Evolutionary conservation across 768 basidiomycete species (phyloP).

Genomic region (Lyophyllum shimeji): DNA sequence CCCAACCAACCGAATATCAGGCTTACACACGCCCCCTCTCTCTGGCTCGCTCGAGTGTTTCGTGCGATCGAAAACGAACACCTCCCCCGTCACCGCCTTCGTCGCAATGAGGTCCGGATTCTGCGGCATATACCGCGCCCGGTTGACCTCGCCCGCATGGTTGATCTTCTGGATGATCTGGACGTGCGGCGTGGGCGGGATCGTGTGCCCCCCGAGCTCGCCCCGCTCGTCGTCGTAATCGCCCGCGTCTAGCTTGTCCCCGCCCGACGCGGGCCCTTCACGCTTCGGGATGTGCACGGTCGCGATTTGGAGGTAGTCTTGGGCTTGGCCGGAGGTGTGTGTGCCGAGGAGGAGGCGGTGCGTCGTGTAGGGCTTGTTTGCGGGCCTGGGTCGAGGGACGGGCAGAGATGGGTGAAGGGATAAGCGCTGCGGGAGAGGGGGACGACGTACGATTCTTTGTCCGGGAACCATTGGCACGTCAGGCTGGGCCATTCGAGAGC

Average conservation of each 20-base stretch:
- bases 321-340: constrained; percentile 92
- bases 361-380: constrained; percentile 90
- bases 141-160: constrained; percentile 93
- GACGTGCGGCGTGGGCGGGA: constrained; percentile 82
- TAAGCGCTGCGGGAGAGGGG: neutral
- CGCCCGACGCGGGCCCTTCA: constrained; percentile 54
- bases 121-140: constrained; percentile 99
- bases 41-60: constrained; percentile 95
- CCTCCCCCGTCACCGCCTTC: constrained; percentile 88
- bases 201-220: constrained; percentile 90
- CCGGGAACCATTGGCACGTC: constrained; percentile 99
- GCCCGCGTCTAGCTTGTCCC: constrained; percentile 74
- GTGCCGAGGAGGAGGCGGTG: constrained; percentile 96
- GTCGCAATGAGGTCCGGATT: constrained; percentile 97
- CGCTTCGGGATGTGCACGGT: constrained; percentile 91
- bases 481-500: constrained; percentile 97
- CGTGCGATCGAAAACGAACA: constrained; percentile 94
- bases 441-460: constrained; percentile 83
- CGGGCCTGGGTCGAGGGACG: constrained; percentile 55
- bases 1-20: constrained; percentile 88
- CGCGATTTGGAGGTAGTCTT: constrained; percentile 95
- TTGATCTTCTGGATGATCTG: constrained; percentile 93
- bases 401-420: neutral
- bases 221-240: constrained; percentile 92
- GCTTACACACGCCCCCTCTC: constrained; percentile 78